Evolutionary conservation across 2,329 filamentous ascomycete genomes (phyloP), one percentile per base, ranked within the genome.

Genomic region (Pseudofabraea citricarpa): DNA sequence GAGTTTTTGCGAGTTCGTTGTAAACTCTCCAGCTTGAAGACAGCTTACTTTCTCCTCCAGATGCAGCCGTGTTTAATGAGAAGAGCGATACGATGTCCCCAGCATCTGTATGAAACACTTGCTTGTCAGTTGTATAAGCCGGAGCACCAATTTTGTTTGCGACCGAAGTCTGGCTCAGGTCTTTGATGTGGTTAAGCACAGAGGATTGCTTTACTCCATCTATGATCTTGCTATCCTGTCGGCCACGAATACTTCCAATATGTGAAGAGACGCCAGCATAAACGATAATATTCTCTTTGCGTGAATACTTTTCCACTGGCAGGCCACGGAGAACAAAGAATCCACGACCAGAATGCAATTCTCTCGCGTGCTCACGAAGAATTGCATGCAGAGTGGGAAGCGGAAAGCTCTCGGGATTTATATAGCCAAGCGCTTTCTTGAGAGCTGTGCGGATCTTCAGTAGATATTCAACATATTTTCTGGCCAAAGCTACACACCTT

Each of bases 171-270:
- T 58, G 56, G 2, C 61, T 68, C 6, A 85, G 64, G 49, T 86
- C 80, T 57, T 79, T 84, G 62, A 85, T 79, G 49, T 85, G 81
- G 3, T 71, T 65, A 2, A 80, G 58, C 5, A 79, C n/a, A 22
- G 31, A 9, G 32, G 24, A 20, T 4, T 26, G 15, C 18, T 16
- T 15, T 13, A 15, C 18, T 19, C 22, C 3, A n/a, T 8, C 6
- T 16, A 31, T 71, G 0, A 77, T 1, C 20, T 2, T 27, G 19
- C 21, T 20, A 26, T 43, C 40, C 36, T 51, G 49, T 22, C 37
- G 29, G 2, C 27, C 40, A 24, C 46, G 9, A 10, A 4, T n/a
- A 15, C 44, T 41, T 8, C 8, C 24, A 8, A 27, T 13, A 27
- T 27, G 13, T 8, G 8, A 8, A 13, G 24, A 27, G 24, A 27